Evolutionary conservation across 2,329 filamentous ascomycete genomes (phyloP), one percentile per base, ranked within the genome.

Genomic region (Stagonosporopsis chrysanthemi): DNA sequence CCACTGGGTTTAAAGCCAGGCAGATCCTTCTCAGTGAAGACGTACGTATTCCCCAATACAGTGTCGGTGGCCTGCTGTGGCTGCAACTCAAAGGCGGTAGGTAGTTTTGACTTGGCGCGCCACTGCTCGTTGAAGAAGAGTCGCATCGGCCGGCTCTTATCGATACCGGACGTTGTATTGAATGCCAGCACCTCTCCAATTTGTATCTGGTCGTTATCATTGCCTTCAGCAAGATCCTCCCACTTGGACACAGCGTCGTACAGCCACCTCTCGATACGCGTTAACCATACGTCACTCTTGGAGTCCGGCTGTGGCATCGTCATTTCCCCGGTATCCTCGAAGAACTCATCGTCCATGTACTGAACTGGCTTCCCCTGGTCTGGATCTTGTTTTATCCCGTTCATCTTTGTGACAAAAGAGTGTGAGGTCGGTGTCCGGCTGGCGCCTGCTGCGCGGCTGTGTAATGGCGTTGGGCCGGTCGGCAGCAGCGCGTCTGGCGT

Each of bases 21-120:
- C 22, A 97, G 84, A 70, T 98, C 92, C 75, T 96, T 92, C 78
- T 99, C 95, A 38, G 90, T 92, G 73, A 99, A 99, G 54, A 98
- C 82, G 73, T 90, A 96, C 19, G 92, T 95, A 77, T 97, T 97
- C 69, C 86, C 86, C 31, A 94, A 86, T n/a, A 85, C 78, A 1
- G 65, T 62, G 38, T 86, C 84, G 23, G 85, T 88, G 1, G 61
- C 60, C 12, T 60, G 38, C 17, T 66, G 58, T 43, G 92, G 83
- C 43, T 92, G 88, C 56, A 98, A 80, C 64, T 91, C 86, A 78
- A 97, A 99, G 71, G 96, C 92, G 71, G 91, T 91, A 11, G 93
- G 92, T n/a, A 97, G 82, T 5, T 83, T 79, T 65, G 89, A 84
- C 73, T 96, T 92, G 61, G 87, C 83, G 7, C 85, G 81, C 47